Percentiles rank a stretch among this genome's conserved stretches.
Evolutionary conservation across 164 flowering plant genomes (phyloP).

Genomic region (Macadamia integrifolia): DNA sequence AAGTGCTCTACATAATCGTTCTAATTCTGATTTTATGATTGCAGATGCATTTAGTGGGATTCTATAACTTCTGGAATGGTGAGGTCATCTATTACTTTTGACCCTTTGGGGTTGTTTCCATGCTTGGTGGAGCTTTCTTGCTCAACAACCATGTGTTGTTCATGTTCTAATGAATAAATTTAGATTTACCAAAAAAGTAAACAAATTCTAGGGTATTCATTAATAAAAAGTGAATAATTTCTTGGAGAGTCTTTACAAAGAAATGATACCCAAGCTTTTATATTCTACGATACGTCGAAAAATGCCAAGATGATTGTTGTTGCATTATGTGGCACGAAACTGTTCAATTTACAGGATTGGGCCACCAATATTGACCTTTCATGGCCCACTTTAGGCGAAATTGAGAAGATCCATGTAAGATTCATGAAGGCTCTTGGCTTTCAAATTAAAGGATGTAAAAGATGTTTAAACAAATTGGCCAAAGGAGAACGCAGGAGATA

Average conservation of each 20-base stretch:
- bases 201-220: too few species aligned
- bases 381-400: conserved; percentile 31
- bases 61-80: conserved; percentile 10
- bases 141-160: too few species aligned
- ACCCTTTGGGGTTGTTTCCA: too few species aligned
- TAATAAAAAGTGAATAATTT: neutral
- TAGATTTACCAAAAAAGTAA: too few species aligned
- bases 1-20: neutral
- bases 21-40: neutral
- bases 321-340: conserved; percentile 70
- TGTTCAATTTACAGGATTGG: conserved; percentile 52
- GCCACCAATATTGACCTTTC: conserved; percentile 53
- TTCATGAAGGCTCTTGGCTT: conserved; percentile 74
- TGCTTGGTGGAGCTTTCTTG: too few species aligned
- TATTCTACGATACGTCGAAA: conserved; percentile 28
- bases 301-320: conserved; percentile 37
- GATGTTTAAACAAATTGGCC: conserved; percentile 47
- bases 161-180: too few species aligned
- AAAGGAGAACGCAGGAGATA: conserved; percentile 12
- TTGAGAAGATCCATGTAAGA: conserved; percentile 54
- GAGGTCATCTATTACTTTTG: too few species aligned
- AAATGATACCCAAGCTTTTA: conserved; percentile 39
- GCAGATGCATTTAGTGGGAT: conserved; percentile 10
- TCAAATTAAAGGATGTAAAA: conserved; percentile 16
- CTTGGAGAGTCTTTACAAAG: conserved; percentile 31